Conservation (phyloP, 805 yeast species). For the Lipomyces lipofer region DNA sequence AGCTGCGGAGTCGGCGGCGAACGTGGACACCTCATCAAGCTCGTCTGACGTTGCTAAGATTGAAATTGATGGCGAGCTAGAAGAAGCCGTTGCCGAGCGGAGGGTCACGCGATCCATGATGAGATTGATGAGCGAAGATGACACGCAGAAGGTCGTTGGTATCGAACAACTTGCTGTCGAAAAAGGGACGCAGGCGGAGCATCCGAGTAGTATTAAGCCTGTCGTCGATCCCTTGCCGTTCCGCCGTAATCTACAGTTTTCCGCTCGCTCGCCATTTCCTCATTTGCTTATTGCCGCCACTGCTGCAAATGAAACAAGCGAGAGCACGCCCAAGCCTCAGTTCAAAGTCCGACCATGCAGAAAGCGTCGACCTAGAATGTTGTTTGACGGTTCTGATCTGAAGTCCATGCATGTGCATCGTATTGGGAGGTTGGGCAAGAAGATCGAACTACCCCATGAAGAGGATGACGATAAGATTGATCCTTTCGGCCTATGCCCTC, state of each 20-base stretch:
- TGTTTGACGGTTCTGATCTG: conserved; percentile 20
- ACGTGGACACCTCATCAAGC: not conserved
- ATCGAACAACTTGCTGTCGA: too few species aligned
- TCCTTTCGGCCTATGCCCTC: conserved; percentile 22
- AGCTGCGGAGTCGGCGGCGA: not conserved
- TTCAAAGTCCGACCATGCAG: conserved; percentile 16
- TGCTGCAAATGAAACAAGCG: not conserved
- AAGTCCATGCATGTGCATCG: conserved; percentile 21
- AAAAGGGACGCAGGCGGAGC: too few species aligned
- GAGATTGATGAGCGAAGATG: too few species aligned
- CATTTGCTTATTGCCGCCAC: not conserved
- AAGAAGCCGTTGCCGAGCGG: not conserved
- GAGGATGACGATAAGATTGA: conserved; percentile 1
- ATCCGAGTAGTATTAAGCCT: too few species aligned
- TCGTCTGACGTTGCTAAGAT: not conserved
- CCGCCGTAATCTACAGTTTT: conserved; percentile 7
- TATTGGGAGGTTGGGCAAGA: conserved; percentile 12
- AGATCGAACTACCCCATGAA: not conserved
- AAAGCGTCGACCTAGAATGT: conserved; percentile 6
- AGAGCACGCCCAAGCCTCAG: too few species aligned
- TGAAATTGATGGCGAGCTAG: not conserved
- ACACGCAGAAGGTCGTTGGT: too few species aligned
- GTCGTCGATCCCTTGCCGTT: conserved; percentile 11
- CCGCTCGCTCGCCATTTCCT: conserved; percentile 24
- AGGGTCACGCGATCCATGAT: too few species aligned